These are phyloP conservation scores for Xylariaceae sp. DNA, from an alignment of 2,329 filamentous ascomycete species.

Conservation along the genomic window DNA sequence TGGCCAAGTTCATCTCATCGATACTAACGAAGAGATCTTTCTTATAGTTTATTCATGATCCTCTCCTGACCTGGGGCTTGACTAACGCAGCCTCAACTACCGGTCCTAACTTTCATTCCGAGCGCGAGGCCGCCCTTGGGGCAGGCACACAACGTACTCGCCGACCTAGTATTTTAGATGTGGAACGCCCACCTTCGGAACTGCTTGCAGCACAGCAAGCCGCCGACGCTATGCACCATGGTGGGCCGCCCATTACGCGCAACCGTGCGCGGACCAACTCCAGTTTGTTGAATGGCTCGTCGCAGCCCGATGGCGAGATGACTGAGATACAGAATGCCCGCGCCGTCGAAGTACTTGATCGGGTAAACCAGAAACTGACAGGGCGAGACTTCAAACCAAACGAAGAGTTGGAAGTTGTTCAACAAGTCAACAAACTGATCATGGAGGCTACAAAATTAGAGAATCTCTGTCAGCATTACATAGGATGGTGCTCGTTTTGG, in stretches of 20 bases:
- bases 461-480: slow-evolving; percentile 98
- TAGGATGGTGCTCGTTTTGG: slow-evolving; percentile 99
- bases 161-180: slow-evolving; percentile 66
- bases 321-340: slow-evolving; percentile 87
- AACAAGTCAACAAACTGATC: slow-evolving; percentile 91
- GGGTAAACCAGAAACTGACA: slow-evolving; percentile 93
- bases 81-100: slow-evolving; percentile 59
- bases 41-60: slow-evolving; percentile 90
- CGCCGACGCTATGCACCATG: slow-evolving; percentile 36
- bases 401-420: slow-evolving; percentile 78
- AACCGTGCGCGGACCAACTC: slow-evolving; percentile 59
- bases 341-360: slow-evolving; percentile 82
- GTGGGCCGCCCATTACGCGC: slow-evolving; percentile 45
- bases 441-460: slow-evolving; percentile 94
- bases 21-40: slow-evolving; percentile 19
- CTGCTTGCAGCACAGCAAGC: slow-evolving; percentile 47
- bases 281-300: slow-evolving; percentile 34
- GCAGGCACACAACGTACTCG: slow-evolving; percentile 51
- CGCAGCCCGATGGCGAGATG: slow-evolving; percentile 41
- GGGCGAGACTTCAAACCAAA: slow-evolving; percentile 84
- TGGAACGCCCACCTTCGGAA: slow-evolving; percentile 55
- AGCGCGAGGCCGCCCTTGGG: slow-evolving; percentile 52
- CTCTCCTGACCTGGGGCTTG: slow-evolving; percentile 95
- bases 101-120: slow-evolving; percentile 63
- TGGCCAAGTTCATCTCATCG: not conserved